Conservation (phyloP, 768 basidiomycete species). For the Rhizopogon vulgaris region DNA sequence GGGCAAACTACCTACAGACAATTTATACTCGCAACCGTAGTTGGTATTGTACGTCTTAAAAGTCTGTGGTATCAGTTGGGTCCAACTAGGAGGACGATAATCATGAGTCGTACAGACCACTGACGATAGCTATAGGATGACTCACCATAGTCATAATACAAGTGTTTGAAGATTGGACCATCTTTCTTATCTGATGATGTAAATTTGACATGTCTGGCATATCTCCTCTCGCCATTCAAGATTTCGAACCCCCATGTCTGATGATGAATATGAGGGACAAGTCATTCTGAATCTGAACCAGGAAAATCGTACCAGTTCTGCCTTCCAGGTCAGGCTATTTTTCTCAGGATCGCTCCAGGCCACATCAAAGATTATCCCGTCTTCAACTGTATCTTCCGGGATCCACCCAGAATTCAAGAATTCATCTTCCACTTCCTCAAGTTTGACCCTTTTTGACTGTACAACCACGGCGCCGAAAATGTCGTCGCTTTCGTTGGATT, state of each 20-base stretch:
- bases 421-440: slow-evolving; percentile 40
- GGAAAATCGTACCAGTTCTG: slow-evolving; percentile 44
- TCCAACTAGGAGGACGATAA: slow-evolving; percentile 10
- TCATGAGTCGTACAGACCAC: slow-evolving; percentile 9
- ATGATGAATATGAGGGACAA: slow-evolving; percentile 9
- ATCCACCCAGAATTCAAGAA: slow-evolving; percentile 38
- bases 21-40: background rate
- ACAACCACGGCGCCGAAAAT: slow-evolving; percentile 57
- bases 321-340: slow-evolving; percentile 56
- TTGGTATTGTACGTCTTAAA: background rate
- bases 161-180: slow-evolving; percentile 38
- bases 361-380: slow-evolving; percentile 29
- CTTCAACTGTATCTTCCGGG: slow-evolving; percentile 31
- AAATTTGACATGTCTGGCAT: slow-evolving; percentile 57
- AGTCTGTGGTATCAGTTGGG: slow-evolving; percentile 5
- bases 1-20: background rate
- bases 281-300: background rate
- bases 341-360: slow-evolving; percentile 58
- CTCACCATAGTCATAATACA: slow-evolving; percentile 70
- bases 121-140: background rate
- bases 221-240: slow-evolving; percentile 52
- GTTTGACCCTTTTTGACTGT: slow-evolving; percentile 45
- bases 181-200: slow-evolving; percentile 53
- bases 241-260: slow-evolving; percentile 61
- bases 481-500: slow-evolving; percentile 47